These are phyloP conservation scores for Tetracladium marchalianum DNA, from an alignment of 495 filamentous ascomycete genomes.

Conservation along the genomic window DNA sequence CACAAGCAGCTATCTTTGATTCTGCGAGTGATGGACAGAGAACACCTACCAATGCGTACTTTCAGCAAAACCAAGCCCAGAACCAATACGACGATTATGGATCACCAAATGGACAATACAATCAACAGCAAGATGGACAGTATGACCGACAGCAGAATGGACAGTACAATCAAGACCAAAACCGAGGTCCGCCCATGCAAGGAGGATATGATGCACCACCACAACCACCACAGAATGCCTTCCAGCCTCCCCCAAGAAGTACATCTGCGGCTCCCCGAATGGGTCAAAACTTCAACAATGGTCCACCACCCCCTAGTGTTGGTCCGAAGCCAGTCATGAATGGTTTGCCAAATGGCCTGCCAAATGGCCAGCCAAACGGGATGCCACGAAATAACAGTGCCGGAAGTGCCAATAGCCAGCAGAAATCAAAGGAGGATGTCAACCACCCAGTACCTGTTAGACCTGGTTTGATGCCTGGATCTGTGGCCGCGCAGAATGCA, in stretches of 20 bases:
- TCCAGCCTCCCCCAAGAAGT: constrained; percentile 22
- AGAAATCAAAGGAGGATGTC: constrained; percentile 31
- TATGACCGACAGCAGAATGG: constrained; percentile 21
- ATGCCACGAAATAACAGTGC: constrained; percentile 15
- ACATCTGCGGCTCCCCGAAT: constrained; percentile 15
- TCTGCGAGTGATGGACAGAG: constrained; percentile 48
- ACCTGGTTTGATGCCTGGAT: constrained; percentile 56
- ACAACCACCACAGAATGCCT: constrained; percentile 8
- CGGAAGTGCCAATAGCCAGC: neutral
- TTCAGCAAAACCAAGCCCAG: constrained; percentile 15
- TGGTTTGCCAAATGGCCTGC: constrained; percentile 17
- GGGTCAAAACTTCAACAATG: constrained; percentile 5
- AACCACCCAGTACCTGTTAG: constrained; percentile 74
- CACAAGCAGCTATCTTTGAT: constrained; percentile 58
- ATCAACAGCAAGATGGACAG: constrained; percentile 17
- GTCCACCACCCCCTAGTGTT: constrained; percentile 9
- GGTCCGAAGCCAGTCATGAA: constrained; percentile 19
- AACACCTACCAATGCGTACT: constrained; percentile 27
- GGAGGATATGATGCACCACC: constrained; percentile 7
- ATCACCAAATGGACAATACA: constrained; percentile 21
- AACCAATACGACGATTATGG: constrained; percentile 21
- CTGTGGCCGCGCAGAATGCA: constrained; percentile 35
- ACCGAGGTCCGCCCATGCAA: constrained; percentile 23
- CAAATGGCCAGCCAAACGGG: constrained; percentile 16
- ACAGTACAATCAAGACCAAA: constrained; percentile 21